These are phyloP conservation scores for Phytopythium vexans DNA, from an alignment of 352 stramenopile genomes.

Conservation along the genomic window DNA sequence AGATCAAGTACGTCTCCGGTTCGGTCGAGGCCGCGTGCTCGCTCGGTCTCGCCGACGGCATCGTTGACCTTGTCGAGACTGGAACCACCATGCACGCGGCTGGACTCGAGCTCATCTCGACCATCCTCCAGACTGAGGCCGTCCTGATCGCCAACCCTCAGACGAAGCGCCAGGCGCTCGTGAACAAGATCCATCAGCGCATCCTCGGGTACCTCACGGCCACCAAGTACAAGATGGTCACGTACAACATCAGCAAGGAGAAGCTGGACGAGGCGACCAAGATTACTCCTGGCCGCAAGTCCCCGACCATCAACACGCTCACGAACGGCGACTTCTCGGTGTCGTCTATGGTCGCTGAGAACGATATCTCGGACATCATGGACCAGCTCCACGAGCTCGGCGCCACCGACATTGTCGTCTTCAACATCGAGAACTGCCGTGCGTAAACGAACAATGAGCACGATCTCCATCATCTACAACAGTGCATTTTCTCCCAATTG, in stretches of 20 bases:
- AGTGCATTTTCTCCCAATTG: too few species aligned
- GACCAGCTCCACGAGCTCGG: constrained; percentile 94
- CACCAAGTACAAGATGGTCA: constrained; percentile 97
- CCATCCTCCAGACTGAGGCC: constrained; percentile 91
- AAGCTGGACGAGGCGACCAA: constrained; percentile 82
- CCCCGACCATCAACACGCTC: constrained; percentile 92
- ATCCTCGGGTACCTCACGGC: constrained; percentile 97
- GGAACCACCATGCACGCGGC: constrained; percentile 98
- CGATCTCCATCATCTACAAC: too few species aligned
- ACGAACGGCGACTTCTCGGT: constrained; percentile 86
- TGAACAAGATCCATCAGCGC: constrained; percentile 88
- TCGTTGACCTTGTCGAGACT: constrained; percentile 99
- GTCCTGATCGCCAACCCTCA: constrained; percentile 91
- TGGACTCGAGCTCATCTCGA: constrained; percentile 93
- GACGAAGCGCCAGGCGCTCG: constrained; percentile 60
- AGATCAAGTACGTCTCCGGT: constrained; percentile 97
- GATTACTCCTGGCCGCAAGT: constrained; percentile 94
- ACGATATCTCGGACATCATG: constrained; percentile 92
- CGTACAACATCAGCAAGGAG: constrained; percentile 95
- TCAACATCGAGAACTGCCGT: constrained; percentile 95
- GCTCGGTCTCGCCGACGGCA: constrained; percentile 96
- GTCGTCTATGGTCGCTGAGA: constrained; percentile 91
- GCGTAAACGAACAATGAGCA: constrained; percentile 27
- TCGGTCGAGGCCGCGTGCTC: constrained; percentile 97
- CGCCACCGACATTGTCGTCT: constrained; percentile 96